A percentile compares a stretch with the other conserved stretches of the same genome.
These are phyloP conservation scores for Bonia amplexicaulis DNA, from an alignment of 176 grass and related monocot genomes.

Conservation along the genomic window DNA sequence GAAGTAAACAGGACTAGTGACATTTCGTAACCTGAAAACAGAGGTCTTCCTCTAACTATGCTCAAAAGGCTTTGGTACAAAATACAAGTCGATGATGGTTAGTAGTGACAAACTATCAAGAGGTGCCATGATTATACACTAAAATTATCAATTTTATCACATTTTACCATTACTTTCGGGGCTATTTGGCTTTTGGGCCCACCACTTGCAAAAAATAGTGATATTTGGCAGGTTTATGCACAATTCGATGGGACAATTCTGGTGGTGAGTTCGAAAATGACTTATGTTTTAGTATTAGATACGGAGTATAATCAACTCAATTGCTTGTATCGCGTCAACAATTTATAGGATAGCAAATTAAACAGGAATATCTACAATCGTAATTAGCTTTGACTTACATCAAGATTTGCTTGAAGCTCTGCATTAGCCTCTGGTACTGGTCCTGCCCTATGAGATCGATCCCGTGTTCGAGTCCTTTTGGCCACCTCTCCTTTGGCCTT, in stretches of 20 bases:
- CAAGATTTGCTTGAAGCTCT: constrained; percentile 48
- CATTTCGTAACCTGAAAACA: background rate
- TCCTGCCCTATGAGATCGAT: constrained; percentile 37
- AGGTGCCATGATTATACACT: background rate
- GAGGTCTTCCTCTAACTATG: background rate
- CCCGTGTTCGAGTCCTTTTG: constrained; percentile 29
- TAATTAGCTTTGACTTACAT: constrained; percentile 36
- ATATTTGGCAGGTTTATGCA: background rate
- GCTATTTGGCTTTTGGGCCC: background rate
- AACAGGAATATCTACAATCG: background rate
- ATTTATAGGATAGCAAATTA: background rate
- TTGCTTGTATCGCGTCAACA: background rate
- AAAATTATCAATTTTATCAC: background rate
- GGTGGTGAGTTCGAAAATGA: background rate
- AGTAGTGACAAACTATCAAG: background rate
- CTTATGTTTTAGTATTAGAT: background rate
- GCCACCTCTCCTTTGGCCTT: constrained; percentile 32
- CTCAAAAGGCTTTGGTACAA: background rate
- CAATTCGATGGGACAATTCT: background rate
- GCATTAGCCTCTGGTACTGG: constrained; percentile 46
- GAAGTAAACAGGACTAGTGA: background rate
- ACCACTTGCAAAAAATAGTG: background rate
- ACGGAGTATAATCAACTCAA: background rate
- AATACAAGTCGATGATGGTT: background rate
- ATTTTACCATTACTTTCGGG: background rate